A percentile compares a stretch with the other conserved stretches of the same genome.
phyloP scores from a whole-genome alignment of 148 eudicot species.

The Silene latifolia region DNA sequence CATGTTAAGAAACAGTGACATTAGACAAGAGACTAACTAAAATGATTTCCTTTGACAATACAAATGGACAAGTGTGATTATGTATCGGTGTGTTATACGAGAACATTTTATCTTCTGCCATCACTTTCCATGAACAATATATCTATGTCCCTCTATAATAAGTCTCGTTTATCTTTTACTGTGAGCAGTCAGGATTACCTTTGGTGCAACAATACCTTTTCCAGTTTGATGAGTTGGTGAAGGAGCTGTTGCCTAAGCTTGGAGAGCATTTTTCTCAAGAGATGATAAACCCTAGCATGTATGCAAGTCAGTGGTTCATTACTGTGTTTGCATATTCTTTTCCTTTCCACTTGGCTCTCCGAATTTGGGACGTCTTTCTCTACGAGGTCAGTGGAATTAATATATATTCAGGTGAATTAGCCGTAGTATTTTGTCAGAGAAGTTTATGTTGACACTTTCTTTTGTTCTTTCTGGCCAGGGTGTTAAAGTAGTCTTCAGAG shows the following conservation, averaged over 20 bases:
- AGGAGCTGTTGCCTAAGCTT: conserved; percentile 72
- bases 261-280: conserved; percentile 94
- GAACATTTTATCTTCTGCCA: neutral
- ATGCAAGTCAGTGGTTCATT: conserved; percentile 99
- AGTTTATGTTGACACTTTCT: neutral
- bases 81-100: neutral
- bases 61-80: neutral
- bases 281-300: conserved; percentile 98
- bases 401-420: neutral
- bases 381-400: conserved; percentile 57
- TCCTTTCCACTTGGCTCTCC: conserved; percentile 91
- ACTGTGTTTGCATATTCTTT: conserved; percentile 93
- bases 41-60: neutral
- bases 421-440: neutral
- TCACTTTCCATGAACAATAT: neutral
- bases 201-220: conserved; percentile 92
- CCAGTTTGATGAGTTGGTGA: conserved; percentile 86
- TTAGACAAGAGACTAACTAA: neutral
- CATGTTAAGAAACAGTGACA: neutral
- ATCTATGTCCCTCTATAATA: neutral
- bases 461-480: conserved; percentile 46
- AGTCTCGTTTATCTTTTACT: conserved; percentile 3
- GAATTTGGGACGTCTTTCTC: conserved; percentile 97
- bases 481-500: conserved; percentile 80
- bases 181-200: conserved; percentile 86